phyloP scores from a whole-genome alignment of 164 flowering plant genomes.

The Platanus orientalis region DNA sequence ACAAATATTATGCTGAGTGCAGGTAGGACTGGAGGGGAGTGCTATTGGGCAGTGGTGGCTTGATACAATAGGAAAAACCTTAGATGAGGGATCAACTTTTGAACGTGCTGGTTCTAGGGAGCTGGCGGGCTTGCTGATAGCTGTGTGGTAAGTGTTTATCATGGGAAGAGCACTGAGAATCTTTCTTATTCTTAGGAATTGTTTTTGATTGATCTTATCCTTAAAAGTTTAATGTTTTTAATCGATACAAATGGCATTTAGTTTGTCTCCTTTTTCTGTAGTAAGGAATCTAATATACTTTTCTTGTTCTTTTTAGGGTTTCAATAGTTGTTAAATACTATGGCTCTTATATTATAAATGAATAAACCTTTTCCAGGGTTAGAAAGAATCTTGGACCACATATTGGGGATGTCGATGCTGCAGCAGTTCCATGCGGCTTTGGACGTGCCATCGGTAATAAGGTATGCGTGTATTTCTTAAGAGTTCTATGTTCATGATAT shows the following conservation, averaged over 20 bases:
- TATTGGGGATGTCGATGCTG: slow-evolving; percentile 93
- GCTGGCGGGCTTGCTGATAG: slow-evolving; percentile 88
- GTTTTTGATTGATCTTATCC: neutral
- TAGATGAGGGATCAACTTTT: slow-evolving; percentile 77
- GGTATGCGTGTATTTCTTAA: slow-evolving; percentile 41
- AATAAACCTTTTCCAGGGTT: slow-evolving; percentile 45
- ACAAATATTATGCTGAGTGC: slow-evolving; percentile 20
- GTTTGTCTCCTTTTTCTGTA: neutral
- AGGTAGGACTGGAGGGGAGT: slow-evolving; percentile 98
- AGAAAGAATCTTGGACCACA: slow-evolving; percentile 62
- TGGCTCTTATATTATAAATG: slow-evolving; percentile 1
- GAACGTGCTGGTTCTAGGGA: slow-evolving; percentile 95
- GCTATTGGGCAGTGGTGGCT: slow-evolving; percentile 87
- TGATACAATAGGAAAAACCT: slow-evolving; percentile 77
- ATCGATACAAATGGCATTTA: neutral
- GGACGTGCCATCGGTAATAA: slow-evolving; percentile 99
- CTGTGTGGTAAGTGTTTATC: slow-evolving; percentile 61
- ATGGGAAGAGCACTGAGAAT: neutral
- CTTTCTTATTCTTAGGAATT: neutral
- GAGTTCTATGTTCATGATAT: neutral
- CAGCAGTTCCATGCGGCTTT: slow-evolving; percentile 96
- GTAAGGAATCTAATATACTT: slow-evolving; percentile 1
- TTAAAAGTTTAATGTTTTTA: neutral
- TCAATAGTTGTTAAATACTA: neutral
- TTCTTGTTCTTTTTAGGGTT: slow-evolving; percentile 1